Conservation (phyloP, 306 rosid species). For the Prunus mongolica region DNA sequence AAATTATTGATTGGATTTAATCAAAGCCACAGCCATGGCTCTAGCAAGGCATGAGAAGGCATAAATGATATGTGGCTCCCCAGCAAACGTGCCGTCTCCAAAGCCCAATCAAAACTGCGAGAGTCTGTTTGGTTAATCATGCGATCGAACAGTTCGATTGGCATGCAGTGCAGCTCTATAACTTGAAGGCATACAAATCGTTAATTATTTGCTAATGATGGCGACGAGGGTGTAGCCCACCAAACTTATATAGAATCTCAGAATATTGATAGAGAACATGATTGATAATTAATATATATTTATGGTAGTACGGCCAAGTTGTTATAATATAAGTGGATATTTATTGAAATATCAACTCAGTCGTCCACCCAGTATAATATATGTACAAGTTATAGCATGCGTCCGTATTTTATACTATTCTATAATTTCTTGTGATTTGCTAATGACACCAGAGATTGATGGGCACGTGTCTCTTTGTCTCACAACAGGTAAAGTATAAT, state of each 20-base stretch:
- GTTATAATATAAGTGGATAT: too few species aligned
- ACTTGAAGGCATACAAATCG: background rate
- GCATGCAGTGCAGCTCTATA: background rate
- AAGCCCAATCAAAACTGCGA: background rate
- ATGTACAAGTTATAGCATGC: too few species aligned
- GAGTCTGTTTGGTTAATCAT: background rate
- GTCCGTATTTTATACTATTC: too few species aligned
- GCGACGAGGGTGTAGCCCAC: background rate
- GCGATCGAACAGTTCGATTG: background rate
- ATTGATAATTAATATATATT: background rate
- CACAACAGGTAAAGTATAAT: background rate
- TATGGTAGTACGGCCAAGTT: too few species aligned
- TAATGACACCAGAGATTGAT: constrained; percentile 18
- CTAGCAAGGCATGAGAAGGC: background rate
- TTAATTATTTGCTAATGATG: background rate
- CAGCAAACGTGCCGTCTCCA: background rate
- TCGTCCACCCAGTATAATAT: too few species aligned
- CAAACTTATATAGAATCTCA: background rate
- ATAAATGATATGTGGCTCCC: background rate
- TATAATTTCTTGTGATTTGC: background rate
- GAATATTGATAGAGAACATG: background rate
- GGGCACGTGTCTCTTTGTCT: constrained; percentile 19
- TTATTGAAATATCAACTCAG: too few species aligned
- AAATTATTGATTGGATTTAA: background rate
- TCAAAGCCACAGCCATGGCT: background rate